Percentiles rank a stretch among this genome's conserved stretches.
Evolutionary conservation across 2,329 filamentous ascomycete genomes (phyloP).

Genomic region (Pseudogymnoascus sp.): DNA sequence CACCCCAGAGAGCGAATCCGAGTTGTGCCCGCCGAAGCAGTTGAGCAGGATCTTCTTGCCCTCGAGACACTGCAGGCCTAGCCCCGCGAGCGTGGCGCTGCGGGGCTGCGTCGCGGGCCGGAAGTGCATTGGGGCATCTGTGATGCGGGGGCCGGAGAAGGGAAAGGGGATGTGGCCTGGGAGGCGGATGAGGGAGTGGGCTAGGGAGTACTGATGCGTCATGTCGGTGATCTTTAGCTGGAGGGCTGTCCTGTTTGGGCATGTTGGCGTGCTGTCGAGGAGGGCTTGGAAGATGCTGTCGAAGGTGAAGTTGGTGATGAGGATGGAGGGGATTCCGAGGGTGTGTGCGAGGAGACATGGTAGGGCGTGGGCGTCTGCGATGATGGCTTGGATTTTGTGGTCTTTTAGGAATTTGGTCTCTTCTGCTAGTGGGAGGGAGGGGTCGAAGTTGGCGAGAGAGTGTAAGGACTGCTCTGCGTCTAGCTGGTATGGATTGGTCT

Average conservation of each 20-base stretch:
- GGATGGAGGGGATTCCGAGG: conserved; percentile 11
- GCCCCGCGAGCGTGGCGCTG: conserved; percentile 5
- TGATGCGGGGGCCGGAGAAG: conserved; percentile 11
- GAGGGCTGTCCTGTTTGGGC: not conserved
- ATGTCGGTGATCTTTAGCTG: conserved; percentile 13
- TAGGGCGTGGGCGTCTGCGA: conserved; percentile 11
- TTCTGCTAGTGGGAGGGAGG: conserved; percentile 7
- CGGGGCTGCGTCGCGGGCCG: conserved; percentile 11
- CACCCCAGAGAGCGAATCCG: conserved; percentile 9
- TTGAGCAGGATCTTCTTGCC: conserved; percentile 10
- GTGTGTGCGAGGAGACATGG: conserved; percentile 12
- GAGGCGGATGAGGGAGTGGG: conserved; percentile 14
- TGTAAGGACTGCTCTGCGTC: conserved; percentile 12
- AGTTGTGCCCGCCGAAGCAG: conserved; percentile 11
- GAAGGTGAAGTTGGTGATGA: conserved; percentile 15
- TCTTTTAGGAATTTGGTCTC: conserved; percentile 11
- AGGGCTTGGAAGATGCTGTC: conserved; percentile 14
- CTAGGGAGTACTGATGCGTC: conserved; percentile 11
- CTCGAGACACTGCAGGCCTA: conserved; percentile 8
- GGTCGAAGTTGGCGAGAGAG: conserved; percentile 11
- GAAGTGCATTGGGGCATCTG: conserved; percentile 14
- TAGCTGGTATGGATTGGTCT: conserved; percentile 13
- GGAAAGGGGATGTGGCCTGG: conserved; percentile 14
- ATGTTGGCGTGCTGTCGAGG: conserved; percentile 11
- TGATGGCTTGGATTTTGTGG: conserved; percentile 10